These are phyloP conservation scores for Colletotrichum chrysophilum DNA, from an alignment of 2,329 filamentous ascomycete species.

Conservation along the genomic window DNA sequence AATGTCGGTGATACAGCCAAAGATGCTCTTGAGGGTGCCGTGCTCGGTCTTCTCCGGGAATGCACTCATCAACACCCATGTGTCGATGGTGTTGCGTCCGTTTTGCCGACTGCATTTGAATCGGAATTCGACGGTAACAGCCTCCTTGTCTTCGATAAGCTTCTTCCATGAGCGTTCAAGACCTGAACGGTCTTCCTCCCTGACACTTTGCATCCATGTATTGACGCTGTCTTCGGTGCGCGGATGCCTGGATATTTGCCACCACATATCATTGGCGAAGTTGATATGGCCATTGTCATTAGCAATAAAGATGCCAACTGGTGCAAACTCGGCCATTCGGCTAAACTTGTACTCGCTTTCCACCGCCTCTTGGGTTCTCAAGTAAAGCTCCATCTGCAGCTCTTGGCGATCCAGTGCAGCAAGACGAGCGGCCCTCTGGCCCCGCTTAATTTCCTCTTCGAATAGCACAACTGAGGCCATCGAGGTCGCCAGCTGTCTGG, in stretches of 20 bases:
- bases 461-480: slow-evolving; percentile 83
- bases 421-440: slow-evolving; percentile 74
- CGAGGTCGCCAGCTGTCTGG: slow-evolving; percentile 78
- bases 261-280: slow-evolving; percentile 84
- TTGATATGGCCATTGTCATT: slow-evolving; percentile 72
- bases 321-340: slow-evolving; percentile 83
- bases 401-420: slow-evolving; percentile 80
- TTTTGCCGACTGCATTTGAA: slow-evolving; percentile 73
- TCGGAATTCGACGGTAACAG: slow-evolving; percentile 75
- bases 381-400: slow-evolving; percentile 75
- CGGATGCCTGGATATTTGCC: slow-evolving; percentile 72
- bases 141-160: slow-evolving; percentile 64
- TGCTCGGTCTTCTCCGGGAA: slow-evolving; percentile 72
- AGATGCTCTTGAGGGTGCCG: slow-evolving; percentile 74
- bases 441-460: slow-evolving; percentile 80
- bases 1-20: slow-evolving; percentile 85
- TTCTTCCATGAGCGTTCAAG: slow-evolving; percentile 67
- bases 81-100: slow-evolving; percentile 66
- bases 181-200: slow-evolving; percentile 65
- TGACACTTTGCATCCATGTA: slow-evolving; percentile 76
- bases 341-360: slow-evolving; percentile 81
- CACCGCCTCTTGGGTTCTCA: slow-evolving; percentile 65
- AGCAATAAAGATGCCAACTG: slow-evolving; percentile 87
- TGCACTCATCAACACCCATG: slow-evolving; percentile 79
- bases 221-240: slow-evolving; percentile 63